Percentiles rank a stretch among this genome's conserved stretches.
phyloP scores from a whole-genome alignment of 1,284 basidiomycete species.

The Puccinia novopanici region DNA sequence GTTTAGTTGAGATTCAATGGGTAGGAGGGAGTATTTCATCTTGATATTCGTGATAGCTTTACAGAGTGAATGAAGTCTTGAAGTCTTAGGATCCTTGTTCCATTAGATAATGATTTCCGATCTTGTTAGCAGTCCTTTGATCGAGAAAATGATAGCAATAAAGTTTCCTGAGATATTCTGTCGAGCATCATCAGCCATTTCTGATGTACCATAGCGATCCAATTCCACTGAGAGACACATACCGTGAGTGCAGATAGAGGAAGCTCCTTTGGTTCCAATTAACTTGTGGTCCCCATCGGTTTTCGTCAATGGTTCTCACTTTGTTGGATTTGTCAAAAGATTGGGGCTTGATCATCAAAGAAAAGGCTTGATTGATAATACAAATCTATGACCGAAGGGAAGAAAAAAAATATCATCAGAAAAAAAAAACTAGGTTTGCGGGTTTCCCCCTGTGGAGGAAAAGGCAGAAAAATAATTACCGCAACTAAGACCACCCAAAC shows the following conservation, averaged over 20 bases:
- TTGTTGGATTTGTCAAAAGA: not conserved
- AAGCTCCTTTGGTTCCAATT: not conserved
- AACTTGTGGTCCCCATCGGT: not conserved
- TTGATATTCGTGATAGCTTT: not conserved
- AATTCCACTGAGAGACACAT: not conserved
- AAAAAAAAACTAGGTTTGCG: not conserved
- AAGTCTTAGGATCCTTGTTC: not conserved
- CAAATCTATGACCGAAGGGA: constrained; percentile 1
- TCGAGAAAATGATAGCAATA: not conserved
- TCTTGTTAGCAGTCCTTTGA: not conserved
- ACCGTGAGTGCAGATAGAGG: not conserved
- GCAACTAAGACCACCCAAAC: constrained; percentile 30
- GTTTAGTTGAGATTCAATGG: not conserved
- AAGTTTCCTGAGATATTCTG: not conserved
- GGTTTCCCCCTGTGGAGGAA: not conserved
- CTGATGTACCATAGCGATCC: not conserved
- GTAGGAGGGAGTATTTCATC: not conserved
- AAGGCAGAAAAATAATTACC: constrained; percentile 12
- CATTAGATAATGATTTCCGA: not conserved
- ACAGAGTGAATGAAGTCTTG: not conserved
- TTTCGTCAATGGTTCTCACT: not conserved
- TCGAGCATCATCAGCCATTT: not conserved
- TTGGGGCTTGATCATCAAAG: constrained; percentile 15
- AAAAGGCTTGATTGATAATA: not conserved
- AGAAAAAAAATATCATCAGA: not conserved